phyloP scores from a whole-genome alignment of 202 grass and related monocot species.

The Eragrostis tef region DNA sequence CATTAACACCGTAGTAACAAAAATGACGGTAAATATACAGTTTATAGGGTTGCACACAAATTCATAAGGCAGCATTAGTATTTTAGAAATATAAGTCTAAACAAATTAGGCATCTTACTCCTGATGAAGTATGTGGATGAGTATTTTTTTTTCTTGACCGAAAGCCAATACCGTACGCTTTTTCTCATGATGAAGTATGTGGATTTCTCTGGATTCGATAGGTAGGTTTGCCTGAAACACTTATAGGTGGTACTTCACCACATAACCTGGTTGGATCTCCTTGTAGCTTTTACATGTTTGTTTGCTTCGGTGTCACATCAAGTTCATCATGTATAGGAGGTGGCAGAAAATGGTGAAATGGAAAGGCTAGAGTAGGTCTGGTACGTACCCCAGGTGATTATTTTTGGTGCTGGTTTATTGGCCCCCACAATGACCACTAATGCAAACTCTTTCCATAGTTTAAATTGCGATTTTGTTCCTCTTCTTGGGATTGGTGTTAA shows the following conservation, averaged over 20 bases:
- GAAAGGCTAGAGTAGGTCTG: constrained; percentile 44
- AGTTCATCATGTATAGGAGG: constrained; percentile 27
- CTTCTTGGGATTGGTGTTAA: constrained; percentile 52
- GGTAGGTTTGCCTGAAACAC: constrained; percentile 27
- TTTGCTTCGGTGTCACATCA: constrained; percentile 50
- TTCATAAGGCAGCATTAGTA: not conserved
- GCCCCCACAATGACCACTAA: constrained; percentile 69
- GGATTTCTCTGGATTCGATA: constrained; percentile 14
- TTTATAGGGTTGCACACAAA: not conserved
- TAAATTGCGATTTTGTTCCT: constrained; percentile 46
- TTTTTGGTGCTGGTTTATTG: constrained; percentile 36
- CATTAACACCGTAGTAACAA: not conserved
- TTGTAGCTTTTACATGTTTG: constrained; percentile 50
- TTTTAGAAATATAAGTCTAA: not conserved
- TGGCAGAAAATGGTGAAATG: constrained; percentile 57
- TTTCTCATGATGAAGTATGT: constrained; percentile 5
- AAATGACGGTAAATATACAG: not conserved
- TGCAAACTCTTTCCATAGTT: constrained; percentile 55
- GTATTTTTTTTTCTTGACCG: not conserved
- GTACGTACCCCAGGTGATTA: constrained; percentile 52
- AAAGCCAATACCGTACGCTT: not conserved
- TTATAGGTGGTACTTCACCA: constrained; percentile 20
- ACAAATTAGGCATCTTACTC: not conserved
- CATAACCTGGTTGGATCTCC: constrained; percentile 42
- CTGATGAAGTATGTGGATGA: too few relatives aligned